A percentile compares a stretch with the other conserved stretches of the same genome.
Conservation (phyloP, 768 basidiomycete species). For the Lentinula edodes region DNA sequence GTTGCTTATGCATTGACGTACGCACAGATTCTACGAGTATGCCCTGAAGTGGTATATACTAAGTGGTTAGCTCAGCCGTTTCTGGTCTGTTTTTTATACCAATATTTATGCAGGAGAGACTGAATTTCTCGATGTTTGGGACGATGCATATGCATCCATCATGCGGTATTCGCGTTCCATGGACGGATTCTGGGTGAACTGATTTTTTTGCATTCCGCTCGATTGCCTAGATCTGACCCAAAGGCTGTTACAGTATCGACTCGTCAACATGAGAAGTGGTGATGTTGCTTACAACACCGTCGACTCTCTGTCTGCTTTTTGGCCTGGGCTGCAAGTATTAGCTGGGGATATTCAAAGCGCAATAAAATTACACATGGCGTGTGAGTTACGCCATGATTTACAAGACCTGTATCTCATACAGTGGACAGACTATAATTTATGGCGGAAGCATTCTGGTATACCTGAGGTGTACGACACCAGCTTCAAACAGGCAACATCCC, state of each 20-base stretch:
- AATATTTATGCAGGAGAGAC: slow-evolving; percentile 49
- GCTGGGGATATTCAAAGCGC: slow-evolving; percentile 85
- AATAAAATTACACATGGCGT: slow-evolving; percentile 86
- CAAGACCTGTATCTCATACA: background rate
- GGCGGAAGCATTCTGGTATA: slow-evolving; percentile 80
- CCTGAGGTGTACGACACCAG: slow-evolving; percentile 92
- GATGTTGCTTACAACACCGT: slow-evolving; percentile 70
- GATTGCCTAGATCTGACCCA: background rate
- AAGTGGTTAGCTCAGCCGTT: slow-evolving; percentile 46
- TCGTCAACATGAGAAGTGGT: slow-evolving; percentile 75
- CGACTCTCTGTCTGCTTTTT: slow-evolving; percentile 96
- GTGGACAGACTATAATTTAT: slow-evolving; percentile 80
- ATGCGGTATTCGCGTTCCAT: slow-evolving; percentile 80
- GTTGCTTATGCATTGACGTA: slow-evolving; percentile 17
- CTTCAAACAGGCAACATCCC: slow-evolving; percentile 62
- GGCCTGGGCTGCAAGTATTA: slow-evolving; percentile 92
- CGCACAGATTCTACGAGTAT: slow-evolving; percentile 73
- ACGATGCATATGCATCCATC: slow-evolving; percentile 74
- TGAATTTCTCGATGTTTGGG: slow-evolving; percentile 80
- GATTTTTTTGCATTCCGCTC: background rate
- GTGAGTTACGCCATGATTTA: slow-evolving; percentile 34
- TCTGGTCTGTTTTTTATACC: background rate
- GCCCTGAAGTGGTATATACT: slow-evolving; percentile 89
- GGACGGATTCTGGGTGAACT: slow-evolving; percentile 83
- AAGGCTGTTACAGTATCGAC: slow-evolving; percentile 59